Conservation (phyloP, 108 stramenopile genomes). For the Bacterosira constricta region DNA sequence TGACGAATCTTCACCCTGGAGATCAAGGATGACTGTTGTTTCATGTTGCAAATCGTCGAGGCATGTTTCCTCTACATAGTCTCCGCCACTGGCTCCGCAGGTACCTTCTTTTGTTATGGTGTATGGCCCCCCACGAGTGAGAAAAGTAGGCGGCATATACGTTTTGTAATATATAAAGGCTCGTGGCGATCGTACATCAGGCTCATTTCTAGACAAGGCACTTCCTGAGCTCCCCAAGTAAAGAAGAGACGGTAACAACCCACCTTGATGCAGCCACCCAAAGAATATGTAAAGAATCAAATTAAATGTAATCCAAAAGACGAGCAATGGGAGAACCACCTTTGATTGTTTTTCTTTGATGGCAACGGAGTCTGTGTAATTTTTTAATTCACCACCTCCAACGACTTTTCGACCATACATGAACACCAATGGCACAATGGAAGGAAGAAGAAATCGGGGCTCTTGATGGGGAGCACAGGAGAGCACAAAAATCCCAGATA, state of each 20-base stretch:
- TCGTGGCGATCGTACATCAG: slow-evolving; percentile 3
- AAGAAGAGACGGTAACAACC: slow-evolving; percentile 55
- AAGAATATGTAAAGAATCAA: slow-evolving; percentile 60
- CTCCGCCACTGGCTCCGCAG: not conserved
- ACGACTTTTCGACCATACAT: slow-evolving; percentile 38
- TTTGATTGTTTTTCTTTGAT: not conserved
- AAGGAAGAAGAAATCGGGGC: slow-evolving; percentile 77
- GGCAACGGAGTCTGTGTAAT: not conserved
- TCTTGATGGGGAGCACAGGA: slow-evolving; percentile 86
- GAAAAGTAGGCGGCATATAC: slow-evolving; percentile 84
- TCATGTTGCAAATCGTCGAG: not conserved
- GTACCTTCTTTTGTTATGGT: not conserved
- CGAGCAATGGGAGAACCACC: not conserved
- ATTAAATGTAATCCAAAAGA: slow-evolving; percentile 72
- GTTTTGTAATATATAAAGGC: slow-evolving; percentile 66
- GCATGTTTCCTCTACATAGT: not conserved
- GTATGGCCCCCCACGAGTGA: slow-evolving; percentile 17
- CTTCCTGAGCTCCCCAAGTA: slow-evolving; percentile 4
- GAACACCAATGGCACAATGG: slow-evolving; percentile 59
- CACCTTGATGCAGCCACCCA: slow-evolving; percentile 77
- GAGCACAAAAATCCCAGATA: slow-evolving; percentile 57
- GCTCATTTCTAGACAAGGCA: not conserved
- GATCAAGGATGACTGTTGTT: slow-evolving; percentile 33
- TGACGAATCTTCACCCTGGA: slow-evolving; percentile 40
- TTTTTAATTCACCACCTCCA: not conserved